Conservation (phyloP, 2,329 filamentous ascomycete genomes). For the Sporothrix pallida region DNA sequence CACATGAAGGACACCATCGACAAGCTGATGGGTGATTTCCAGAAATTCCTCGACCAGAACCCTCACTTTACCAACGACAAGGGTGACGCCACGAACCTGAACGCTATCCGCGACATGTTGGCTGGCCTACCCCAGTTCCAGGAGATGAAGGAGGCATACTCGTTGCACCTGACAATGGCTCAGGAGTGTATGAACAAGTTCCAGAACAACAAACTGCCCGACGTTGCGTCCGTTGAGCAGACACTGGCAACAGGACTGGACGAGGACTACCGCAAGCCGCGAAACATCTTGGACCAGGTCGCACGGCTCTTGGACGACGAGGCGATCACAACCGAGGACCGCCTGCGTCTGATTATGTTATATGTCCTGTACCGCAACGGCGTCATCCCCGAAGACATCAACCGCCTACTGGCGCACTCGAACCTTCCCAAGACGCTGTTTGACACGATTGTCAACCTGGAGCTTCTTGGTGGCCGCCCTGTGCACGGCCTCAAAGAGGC, state of each 20-base stretch:
- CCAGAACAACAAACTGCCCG: slow-evolving; percentile 79
- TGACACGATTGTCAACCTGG: slow-evolving; percentile 76
- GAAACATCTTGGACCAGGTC: slow-evolving; percentile 83
- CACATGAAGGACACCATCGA: slow-evolving; percentile 99
- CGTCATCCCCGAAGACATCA: slow-evolving; percentile 80
- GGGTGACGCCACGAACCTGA: slow-evolving; percentile 75
- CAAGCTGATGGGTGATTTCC: slow-evolving; percentile 89
- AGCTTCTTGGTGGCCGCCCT: slow-evolving; percentile 78
- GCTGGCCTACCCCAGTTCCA: slow-evolving; percentile 93
- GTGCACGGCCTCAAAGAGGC: slow-evolving; percentile 75
- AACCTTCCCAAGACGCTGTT: slow-evolving; percentile 75
- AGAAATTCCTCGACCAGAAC: slow-evolving; percentile 88
- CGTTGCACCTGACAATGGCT: slow-evolving; percentile 93
- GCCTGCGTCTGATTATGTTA: slow-evolving; percentile 81
- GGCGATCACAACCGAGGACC: slow-evolving; percentile 71
- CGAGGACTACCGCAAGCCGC: slow-evolving; percentile 89
- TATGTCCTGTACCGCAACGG: slow-evolving; percentile 88
- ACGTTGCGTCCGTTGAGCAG: slow-evolving; percentile 88
- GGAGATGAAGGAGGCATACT: slow-evolving; percentile 93
- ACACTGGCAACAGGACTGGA: slow-evolving; percentile 89
- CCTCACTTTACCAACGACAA: slow-evolving; percentile 84
- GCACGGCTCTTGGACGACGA: slow-evolving; percentile 89
- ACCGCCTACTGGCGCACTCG: slow-evolving; percentile 83
- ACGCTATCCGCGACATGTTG: slow-evolving; percentile 96
- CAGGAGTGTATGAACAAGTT: slow-evolving; percentile 97